Percentiles rank a stretch among this genome's conserved stretches.
Evolutionary conservation across 169 alveolate genomes (phyloP).

Genomic region (Cryptosporidium canis): DNA sequence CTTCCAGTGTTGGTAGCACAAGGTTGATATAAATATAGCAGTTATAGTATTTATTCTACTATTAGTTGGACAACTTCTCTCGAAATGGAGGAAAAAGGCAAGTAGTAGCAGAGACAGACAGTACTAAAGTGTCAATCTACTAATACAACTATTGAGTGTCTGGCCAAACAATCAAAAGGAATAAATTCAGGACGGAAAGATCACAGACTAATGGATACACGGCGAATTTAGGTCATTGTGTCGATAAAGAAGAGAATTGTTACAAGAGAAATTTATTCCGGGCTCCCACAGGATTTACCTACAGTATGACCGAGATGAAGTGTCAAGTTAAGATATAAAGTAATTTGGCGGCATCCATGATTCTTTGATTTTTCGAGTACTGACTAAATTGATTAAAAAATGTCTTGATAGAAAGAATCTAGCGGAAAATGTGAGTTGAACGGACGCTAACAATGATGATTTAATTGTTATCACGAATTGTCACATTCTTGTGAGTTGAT

Average conservation of each 20-base stretch:
- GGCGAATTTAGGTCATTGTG: too few species aligned
- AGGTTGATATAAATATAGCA: background rate
- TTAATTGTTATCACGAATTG: background rate
- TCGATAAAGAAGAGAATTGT: too few species aligned
- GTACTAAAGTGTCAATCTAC: too few species aligned
- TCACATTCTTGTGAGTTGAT: background rate
- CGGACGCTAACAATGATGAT: background rate
- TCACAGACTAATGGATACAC: too few species aligned
- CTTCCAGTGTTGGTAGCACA: background rate
- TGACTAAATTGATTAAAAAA: background rate
- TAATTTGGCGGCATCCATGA: background rate
- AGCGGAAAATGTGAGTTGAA: background rate
- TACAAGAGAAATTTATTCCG: background rate
- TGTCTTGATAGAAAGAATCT: background rate
- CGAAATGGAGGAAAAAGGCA: too few species aligned
- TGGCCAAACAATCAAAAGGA: too few species aligned
- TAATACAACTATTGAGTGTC: too few species aligned
- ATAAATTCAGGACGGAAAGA: too few species aligned
- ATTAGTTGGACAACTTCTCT: background rate
- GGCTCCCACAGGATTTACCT: too few species aligned
- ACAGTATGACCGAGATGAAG: background rate
- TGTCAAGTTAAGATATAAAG: background rate
- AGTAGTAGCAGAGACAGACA: too few species aligned
- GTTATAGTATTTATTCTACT: background rate
- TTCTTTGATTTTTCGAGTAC: background rate